Base-by-base conservation (phyloP, 768 basidiomycete genomes). In the Hemileccinum rubropunctum region DNA sequence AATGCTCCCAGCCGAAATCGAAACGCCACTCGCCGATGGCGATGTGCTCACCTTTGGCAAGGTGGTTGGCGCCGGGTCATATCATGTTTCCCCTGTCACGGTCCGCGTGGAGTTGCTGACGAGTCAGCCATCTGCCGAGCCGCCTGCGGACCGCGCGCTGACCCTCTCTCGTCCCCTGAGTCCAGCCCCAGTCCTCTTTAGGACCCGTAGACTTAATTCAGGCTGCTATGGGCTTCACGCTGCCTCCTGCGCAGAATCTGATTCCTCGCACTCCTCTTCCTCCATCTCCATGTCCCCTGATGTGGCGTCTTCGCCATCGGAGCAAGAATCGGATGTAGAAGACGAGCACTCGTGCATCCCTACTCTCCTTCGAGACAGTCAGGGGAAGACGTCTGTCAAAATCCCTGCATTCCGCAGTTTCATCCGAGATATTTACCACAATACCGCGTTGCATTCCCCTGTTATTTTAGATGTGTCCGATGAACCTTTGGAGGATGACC, bases 1-100 rank as follows among this genome's bases (percentile, higher is more conserved):
- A 59, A 71, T 62, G 51, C 69, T 91, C 18, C 68, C 71, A 39
- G 72, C 84, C 13, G 82, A 85, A 57, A 71, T 75, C 7, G 78
- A 84, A 26, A 77, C 75, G 28, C 61, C 73, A 34, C 79, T 91
- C 41, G 60, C 72, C 36, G 81, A 88, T 59, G 86, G 86, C 51
- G 88, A 90, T 61, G 65, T 79, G 28, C 58, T 91, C 50, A 90
- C 86, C 2, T 88, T 91, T 59, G 88, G 88, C 57, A 91, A 90
- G 69, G 71, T 76, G 6, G 88, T 91, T 1, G 84, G 82, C 33
- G 77, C 78, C 52, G 78, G 80, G 42, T 75, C 77, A 20, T 79
- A 79, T 45, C 67, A 76, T 23, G 88, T 89, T 27, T 72, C 73
- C 3, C 88, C 88, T 12, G 72, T 90, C 36, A 77, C 79, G 20